phyloP scores from a whole-genome alignment of 176 grass and related monocot species.

The Sorghum bicolor region DNA sequence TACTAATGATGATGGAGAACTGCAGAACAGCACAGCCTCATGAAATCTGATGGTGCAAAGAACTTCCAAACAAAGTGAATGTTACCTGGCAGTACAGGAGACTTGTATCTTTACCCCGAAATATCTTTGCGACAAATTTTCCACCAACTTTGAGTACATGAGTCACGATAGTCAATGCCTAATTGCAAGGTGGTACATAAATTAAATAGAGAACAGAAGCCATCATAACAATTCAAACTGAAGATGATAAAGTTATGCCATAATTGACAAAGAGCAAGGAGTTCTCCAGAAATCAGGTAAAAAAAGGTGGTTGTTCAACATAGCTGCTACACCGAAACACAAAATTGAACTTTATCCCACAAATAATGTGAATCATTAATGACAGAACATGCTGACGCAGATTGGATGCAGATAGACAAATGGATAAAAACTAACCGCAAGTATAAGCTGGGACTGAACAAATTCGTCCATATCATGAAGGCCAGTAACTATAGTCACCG shows the following conservation, averaged over 20 bases:
- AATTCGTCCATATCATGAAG: constrained; percentile 99
- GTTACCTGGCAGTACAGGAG: constrained; percentile 77
- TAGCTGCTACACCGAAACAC: background rate
- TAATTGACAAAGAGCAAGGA: background rate
- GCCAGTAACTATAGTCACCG: constrained; percentile 62
- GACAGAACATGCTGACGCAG: background rate
- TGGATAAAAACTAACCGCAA: constrained; percentile 62
- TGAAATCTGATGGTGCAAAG: background rate
- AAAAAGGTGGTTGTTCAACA: background rate
- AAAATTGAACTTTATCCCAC: background rate
- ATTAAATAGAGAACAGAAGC: constrained; percentile 19
- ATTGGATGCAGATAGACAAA: background rate
- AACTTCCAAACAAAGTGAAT: background rate
- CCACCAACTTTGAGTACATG: constrained; percentile 91
- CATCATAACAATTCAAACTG: background rate
- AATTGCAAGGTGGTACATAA: constrained; percentile 27
- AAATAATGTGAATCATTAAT: background rate
- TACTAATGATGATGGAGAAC: background rate
- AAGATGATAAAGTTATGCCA: background rate
- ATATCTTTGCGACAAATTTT: constrained; percentile 95
- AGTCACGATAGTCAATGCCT: constrained; percentile 91
- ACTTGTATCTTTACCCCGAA: constrained; percentile 96
- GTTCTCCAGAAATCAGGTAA: background rate
- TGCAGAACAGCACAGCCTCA: background rate
- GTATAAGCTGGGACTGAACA: constrained; percentile 97